These are phyloP conservation scores for Eucalyptus urophylla DNA, from an alignment of 345 rosid species.

Conservation along the genomic window DNA sequence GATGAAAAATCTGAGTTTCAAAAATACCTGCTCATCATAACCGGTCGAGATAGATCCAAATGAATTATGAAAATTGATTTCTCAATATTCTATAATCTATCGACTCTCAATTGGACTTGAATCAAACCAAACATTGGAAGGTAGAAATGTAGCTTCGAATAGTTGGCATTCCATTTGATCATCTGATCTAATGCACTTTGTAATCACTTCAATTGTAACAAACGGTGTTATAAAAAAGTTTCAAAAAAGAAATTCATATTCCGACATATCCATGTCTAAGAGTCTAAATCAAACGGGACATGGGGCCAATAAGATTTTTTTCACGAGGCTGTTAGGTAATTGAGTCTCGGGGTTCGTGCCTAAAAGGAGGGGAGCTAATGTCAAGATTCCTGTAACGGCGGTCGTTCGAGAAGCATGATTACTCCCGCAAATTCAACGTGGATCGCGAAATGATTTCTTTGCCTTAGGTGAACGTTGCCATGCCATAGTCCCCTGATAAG, in stretches of 20 bases:
- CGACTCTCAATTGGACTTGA: fast-evolving
- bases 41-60: fast-evolving
- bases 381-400: background rate
- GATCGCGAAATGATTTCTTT: background rate
- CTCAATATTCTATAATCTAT: fast-evolving
- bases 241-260: too few relatives aligned
- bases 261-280: fast-evolving
- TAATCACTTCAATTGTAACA: fast-evolving
- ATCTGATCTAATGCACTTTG: fast-evolving
- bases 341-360: background rate
- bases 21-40: fast-evolving
- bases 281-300: background rate
- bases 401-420: background rate
- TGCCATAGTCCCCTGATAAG: background rate
- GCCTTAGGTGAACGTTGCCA: background rate
- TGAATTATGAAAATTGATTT: too few relatives aligned
- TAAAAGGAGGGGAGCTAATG: background rate
- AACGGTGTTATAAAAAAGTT: fast-evolving
- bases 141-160: fast-evolving
- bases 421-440: background rate
- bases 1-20: fast-evolving
- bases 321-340: background rate
- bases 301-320: background rate
- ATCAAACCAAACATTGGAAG: fast-evolving
- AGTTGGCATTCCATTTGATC: background rate